These are phyloP conservation scores for Trichoderma sp. DNA, from an alignment of 2,329 filamentous ascomycete species.

Conservation along the genomic window DNA sequence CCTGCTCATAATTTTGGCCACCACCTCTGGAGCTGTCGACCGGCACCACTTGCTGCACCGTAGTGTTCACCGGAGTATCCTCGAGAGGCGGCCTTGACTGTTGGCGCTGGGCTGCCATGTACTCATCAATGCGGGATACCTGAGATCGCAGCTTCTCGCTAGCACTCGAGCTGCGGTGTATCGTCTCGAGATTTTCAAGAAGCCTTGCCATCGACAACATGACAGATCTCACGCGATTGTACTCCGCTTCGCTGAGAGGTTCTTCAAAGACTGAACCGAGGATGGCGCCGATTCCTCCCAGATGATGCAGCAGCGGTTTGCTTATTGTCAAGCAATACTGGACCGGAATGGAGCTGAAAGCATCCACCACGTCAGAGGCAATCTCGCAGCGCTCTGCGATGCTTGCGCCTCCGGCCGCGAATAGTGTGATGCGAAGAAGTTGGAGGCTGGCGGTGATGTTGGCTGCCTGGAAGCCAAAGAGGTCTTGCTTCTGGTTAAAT, in stretches of 20 bases:
- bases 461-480: constrained; percentile 37
- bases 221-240: constrained; percentile 29
- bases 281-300: constrained; percentile 36
- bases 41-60: background rate
- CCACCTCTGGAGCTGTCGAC: background rate
- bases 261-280: constrained; percentile 36
- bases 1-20: background rate
- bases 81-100: constrained; percentile 1
- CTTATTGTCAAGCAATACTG: constrained; percentile 30
- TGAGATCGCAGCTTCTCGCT: constrained; percentile 26
- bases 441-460: constrained; percentile 38
- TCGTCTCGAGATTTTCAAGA: constrained; percentile 30
- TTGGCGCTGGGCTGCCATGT: constrained; percentile 24
- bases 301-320: constrained; percentile 35
- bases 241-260: constrained; percentile 31
- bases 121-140: constrained; percentile 29
- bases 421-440: constrained; percentile 33
- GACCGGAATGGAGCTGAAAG: constrained; percentile 27
- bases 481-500: constrained; percentile 30
- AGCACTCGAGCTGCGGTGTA: constrained; percentile 26
- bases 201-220: constrained; percentile 34
- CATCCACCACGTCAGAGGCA: constrained; percentile 31
- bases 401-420: constrained; percentile 29
- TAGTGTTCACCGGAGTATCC: background rate
- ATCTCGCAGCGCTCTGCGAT: constrained; percentile 33